These are phyloP conservation scores for Sorghum bicolor DNA, from an alignment of 176 grass and related monocot genomes.

Conservation along the genomic window Sorghum_bicolor_NCBIv3 NC_012872.2:61228001-61228500, in stretches of 20 bases:
- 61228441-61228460: slow-evolving; percentile 3
- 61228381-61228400: neutral
- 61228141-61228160: neutral
- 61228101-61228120: too few relatives aligned
- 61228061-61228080: neutral
- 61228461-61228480: neutral
- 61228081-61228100: neutral
- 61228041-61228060: neutral
- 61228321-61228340: neutral
- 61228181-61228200: too few relatives aligned
- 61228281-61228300: neutral
- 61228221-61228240: too few relatives aligned
- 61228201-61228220: too few relatives aligned
- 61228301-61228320: neutral
- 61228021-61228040: neutral
- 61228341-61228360: neutral
- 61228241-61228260: too few relatives aligned
- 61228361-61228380: neutral
- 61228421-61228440: slow-evolving; percentile 19
- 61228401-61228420: neutral
- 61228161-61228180: neutral
- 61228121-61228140: too few relatives aligned
- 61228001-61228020: neutral
- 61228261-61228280: neutral
- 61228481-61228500: neutral